A percentile compares a stretch with the other conserved stretches of the same genome.
Conservation (phyloP, 805 yeast species). For the Yamadazyma kitorensis region DNA sequence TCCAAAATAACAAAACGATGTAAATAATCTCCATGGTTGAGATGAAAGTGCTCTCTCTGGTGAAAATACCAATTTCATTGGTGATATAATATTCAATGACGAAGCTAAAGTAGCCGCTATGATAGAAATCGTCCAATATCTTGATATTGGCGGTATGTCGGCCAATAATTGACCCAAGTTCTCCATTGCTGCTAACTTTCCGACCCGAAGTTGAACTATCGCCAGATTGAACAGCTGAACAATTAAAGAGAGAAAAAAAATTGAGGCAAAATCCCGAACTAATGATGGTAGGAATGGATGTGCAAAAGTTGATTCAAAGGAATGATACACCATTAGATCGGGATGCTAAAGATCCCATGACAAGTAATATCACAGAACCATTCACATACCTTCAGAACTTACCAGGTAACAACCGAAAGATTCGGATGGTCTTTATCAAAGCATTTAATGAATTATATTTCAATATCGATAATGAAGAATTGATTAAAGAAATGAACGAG, state of each 20-base stretch:
- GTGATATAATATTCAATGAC: constrained; percentile 18
- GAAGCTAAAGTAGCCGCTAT: constrained; percentile 17
- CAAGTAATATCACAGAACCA: constrained; percentile 20
- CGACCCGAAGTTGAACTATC: no score
- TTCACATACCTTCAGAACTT: constrained; percentile 29
- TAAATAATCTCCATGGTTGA: constrained; percentile 39
- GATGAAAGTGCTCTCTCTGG: constrained; percentile 24
- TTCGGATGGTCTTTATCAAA: constrained; percentile 26
- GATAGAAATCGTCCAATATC: constrained; percentile 27
- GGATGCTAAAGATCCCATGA: constrained; percentile 8
- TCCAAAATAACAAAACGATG: constrained; percentile 33
- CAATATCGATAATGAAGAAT: constrained; percentile 20
- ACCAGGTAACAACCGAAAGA: constrained; percentile 32
- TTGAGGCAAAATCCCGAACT: no score
- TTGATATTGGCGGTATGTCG: constrained; percentile 20
- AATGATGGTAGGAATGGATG: no score
- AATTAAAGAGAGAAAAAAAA: no score
- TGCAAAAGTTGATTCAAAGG: constrained; percentile 6
- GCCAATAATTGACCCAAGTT: constrained; percentile 9
- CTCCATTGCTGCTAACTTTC: constrained; percentile 9
- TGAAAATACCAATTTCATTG: constrained; percentile 19
- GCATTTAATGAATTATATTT: constrained; percentile 35
- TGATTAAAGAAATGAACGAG: constrained; percentile 25
- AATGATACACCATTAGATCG: constrained; percentile 11
- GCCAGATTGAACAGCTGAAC: no score